These are phyloP conservation scores for Salvia hispanica DNA, from an alignment of 257 asterid species.

Conservation along the genomic window DNA sequence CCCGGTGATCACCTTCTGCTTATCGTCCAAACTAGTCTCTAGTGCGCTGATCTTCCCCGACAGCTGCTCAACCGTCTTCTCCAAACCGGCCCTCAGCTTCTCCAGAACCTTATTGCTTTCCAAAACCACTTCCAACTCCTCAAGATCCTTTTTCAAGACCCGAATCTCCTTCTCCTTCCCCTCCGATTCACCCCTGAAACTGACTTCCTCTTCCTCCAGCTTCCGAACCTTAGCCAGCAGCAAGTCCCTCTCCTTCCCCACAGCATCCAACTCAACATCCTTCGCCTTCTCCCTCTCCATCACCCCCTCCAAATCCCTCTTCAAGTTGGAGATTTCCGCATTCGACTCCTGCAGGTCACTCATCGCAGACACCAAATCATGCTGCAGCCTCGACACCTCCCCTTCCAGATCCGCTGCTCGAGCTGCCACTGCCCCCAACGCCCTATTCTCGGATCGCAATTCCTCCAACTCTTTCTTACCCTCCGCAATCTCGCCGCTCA, in stretches of 20 bases:
- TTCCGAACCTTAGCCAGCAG: conserved; percentile 43
- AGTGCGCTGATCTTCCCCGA: conserved; percentile 40
- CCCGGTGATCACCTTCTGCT: conserved; percentile 47
- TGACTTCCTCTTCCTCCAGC: conserved; percentile 34
- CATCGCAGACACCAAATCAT: conserved; percentile 55
- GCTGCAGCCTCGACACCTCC: conserved; percentile 63
- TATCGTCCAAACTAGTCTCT: conserved; percentile 53
- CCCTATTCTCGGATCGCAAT: conserved; percentile 43
- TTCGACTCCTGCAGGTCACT: conserved; percentile 50
- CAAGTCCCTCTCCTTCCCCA: conserved; percentile 53
- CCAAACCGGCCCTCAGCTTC: conserved; percentile 41
- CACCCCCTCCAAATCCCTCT: conserved; percentile 44
- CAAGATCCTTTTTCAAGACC: conserved; percentile 43
- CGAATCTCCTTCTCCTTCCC: conserved; percentile 50
- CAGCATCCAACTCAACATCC: conserved; percentile 45
- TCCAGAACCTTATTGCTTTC: conserved; percentile 41
- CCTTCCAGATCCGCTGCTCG: conserved; percentile 68
- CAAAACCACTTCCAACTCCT: conserved; percentile 45
- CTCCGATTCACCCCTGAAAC: conserved; percentile 43
- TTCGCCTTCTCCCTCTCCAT: conserved; percentile 48
- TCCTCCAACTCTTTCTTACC: conserved; percentile 39
- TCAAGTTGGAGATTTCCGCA: conserved; percentile 41
- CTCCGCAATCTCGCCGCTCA: conserved; percentile 40
- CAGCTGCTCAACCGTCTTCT: conserved; percentile 44
- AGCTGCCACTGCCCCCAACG: conserved; percentile 50